Percentiles rank a stretch among this genome's conserved stretches.
These are phyloP conservation scores for Syncephalastrum monosporum DNA, from an alignment of 371 early-diverging fungal genomes.

Conservation along the genomic window DNA sequence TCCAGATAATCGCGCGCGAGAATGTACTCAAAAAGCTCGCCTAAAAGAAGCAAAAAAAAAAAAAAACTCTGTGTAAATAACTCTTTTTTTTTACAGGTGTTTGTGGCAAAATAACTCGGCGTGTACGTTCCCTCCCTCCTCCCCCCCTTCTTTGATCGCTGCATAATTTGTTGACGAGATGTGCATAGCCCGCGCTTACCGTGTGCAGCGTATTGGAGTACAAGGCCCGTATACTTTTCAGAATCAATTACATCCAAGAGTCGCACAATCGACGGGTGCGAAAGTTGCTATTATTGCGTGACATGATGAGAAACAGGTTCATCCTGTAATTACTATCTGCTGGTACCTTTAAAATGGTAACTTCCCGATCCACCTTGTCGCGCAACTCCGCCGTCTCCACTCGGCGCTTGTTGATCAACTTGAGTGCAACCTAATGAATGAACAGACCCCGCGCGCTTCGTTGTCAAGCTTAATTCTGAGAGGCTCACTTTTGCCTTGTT, in stretches of 20 bases:
- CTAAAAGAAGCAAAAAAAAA: conserved; percentile 8
- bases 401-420: conserved; percentile 66
- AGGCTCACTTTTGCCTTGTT: conserved; percentile 12
- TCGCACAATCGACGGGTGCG: conserved; percentile 60
- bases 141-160: no score
- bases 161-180: conserved; percentile 1
- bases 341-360: conserved; percentile 65
- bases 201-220: conserved; percentile 56
- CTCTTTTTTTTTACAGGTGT: not conserved
- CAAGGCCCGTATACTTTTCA: conserved; percentile 53
- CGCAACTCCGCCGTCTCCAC: conserved; percentile 62
- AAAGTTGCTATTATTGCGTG: conserved; percentile 15
- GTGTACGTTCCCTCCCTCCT: no score
- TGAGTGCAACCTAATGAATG: conserved; percentile 62
- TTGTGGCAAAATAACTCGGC: no score
- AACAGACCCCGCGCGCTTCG: not conserved
- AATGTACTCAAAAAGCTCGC: conserved; percentile 69
- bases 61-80: conserved; percentile 2
- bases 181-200: conserved; percentile 34
- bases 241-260: conserved; percentile 68
- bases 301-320: not conserved
- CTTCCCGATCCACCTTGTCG: conserved; percentile 71
- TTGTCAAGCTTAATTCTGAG: not conserved
- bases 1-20: conserved; percentile 47
- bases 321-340: conserved; percentile 3